phyloP scores from a whole-genome alignment of 805 yeast species.

The Blastobotrys terrestris region DNA sequence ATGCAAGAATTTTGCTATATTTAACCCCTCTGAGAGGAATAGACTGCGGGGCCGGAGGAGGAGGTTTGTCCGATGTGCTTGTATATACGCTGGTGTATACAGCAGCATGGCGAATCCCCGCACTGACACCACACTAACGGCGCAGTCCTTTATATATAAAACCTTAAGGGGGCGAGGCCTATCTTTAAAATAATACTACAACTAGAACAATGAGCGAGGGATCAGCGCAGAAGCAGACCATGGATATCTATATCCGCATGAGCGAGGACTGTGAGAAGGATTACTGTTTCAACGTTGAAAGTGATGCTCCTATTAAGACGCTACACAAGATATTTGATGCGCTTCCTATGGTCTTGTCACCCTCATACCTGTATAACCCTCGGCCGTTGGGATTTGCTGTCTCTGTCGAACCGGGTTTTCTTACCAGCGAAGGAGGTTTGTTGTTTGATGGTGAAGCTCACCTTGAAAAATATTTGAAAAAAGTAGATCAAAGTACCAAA shows the following conservation, averaged over 20 bases:
- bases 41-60: too few relatives aligned
- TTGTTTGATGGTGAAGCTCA: constrained; percentile 59
- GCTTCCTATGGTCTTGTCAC: constrained; percentile 72
- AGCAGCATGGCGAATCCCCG: background rate
- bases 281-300: constrained; percentile 74
- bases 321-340: constrained; percentile 55
- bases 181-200: background rate
- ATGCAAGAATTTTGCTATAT: too few relatives aligned
- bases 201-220: background rate
- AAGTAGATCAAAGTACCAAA: constrained; percentile 41
- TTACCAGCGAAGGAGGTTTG: constrained; percentile 78
- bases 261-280: constrained; percentile 82
- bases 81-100: background rate
- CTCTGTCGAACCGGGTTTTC: constrained; percentile 64
- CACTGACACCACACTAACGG: background rate
- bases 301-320: constrained; percentile 49
- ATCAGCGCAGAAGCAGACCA: constrained; percentile 9
- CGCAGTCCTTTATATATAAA: background rate
- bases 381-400: constrained; percentile 60
- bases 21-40: too few relatives aligned
- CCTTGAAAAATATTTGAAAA: constrained; percentile 38
- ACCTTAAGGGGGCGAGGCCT: background rate
- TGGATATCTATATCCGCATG: constrained; percentile 63
- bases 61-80: background rate
- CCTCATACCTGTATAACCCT: constrained; percentile 63